Conservation (phyloP, 2,329 filamentous ascomycete species). For the Neophaeococcomyces mojaviensis region DNA sequence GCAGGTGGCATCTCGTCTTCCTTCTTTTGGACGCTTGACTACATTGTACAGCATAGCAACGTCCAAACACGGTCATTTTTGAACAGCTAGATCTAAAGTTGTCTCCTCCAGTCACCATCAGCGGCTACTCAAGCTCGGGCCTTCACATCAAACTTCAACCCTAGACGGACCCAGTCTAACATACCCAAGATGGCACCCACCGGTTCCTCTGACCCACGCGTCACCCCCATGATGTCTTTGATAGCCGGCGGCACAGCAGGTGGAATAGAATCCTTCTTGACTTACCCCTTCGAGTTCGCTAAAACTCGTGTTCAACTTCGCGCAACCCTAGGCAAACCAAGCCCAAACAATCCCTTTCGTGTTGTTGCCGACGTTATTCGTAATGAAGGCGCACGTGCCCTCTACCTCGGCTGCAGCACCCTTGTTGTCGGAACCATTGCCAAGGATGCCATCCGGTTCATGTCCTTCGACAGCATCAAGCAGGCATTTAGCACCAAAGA, state of each 20-base stretch:
- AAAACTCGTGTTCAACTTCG: slow-evolving; percentile 57
- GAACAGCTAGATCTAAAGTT: too few species aligned
- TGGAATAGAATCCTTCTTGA: slow-evolving; percentile 46
- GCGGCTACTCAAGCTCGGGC: neutral
- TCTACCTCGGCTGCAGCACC: slow-evolving; percentile 58
- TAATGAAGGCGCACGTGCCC: slow-evolving; percentile 49
- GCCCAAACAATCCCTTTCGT: slow-evolving; percentile 50
- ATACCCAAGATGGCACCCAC: slow-evolving; percentile 5
- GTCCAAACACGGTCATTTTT: too few species aligned
- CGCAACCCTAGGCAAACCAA: slow-evolving; percentile 31
- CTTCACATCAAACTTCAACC: neutral
- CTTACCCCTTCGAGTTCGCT: slow-evolving; percentile 57
- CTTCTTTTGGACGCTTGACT: too few species aligned
- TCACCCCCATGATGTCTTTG: slow-evolving; percentile 39
- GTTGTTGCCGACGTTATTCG: slow-evolving; percentile 49
- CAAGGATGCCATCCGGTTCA: slow-evolving; percentile 60
- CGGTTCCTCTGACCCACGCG: slow-evolving; percentile 4
- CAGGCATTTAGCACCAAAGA: slow-evolving; percentile 33
- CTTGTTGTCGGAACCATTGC: slow-evolving; percentile 54
- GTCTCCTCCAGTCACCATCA: neutral
- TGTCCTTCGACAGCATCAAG: slow-evolving; percentile 60
- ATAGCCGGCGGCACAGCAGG: slow-evolving; percentile 46
- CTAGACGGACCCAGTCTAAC: too few species aligned
- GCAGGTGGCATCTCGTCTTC: too few species aligned
- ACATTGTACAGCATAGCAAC: too few species aligned